Base-by-base conservation (phyloP, 495 filamentous ascomycete species). In the Chaetomium tenue region DNA sequence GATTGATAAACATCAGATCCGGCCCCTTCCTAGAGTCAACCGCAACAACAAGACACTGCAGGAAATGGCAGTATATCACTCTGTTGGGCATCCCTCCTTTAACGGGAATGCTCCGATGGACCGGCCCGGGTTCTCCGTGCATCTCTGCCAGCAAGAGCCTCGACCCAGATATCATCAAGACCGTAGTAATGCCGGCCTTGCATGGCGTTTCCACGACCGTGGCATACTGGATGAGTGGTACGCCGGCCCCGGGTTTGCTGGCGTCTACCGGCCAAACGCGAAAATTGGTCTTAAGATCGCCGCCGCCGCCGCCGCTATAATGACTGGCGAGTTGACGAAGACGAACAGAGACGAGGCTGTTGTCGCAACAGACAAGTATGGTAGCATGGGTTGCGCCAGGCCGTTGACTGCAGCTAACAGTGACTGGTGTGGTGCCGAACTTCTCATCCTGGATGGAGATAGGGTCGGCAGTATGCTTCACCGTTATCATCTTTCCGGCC, bases 21-120 rank as follows among this genome's bases (percentile, higher is more conserved):
- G 78, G 72, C 56, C 63, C 64, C 4, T 75, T 70, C 37, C 72
- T 64, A 22, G 73, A 71, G 18, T 68, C 72, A 5, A 84, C 78
- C 2, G 81, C 84, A 0, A 79, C 80, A 42, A 88, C 75, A 3
- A 89, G 76, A 62, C 80, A 78, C 5, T 79, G 73, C 6, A 86
- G 75, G 33, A 66, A 67, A 13, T 77, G 73, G 4, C 81, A 85
- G 69, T 85, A 87, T 15, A 87, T 61, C 0, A 88, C 65, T 46
- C 80, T 82, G 6, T 74, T 75, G 16, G 86, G 86, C 1, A 82
- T 83, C 3, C 82, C 81, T 11, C 63, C 61, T 12, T 63, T 61
- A 7, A 86, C 67, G 0, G 72, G 72, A 1, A 87, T 72, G 51
- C 77, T 77, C 8, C 87, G 79, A 16, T 84, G 83, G 9, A 87